Percentiles rank a stretch among this genome's conserved stretches.
Conservation (phyloP, 108 stramenopile species). For the Skeletonema costatum region DNA sequence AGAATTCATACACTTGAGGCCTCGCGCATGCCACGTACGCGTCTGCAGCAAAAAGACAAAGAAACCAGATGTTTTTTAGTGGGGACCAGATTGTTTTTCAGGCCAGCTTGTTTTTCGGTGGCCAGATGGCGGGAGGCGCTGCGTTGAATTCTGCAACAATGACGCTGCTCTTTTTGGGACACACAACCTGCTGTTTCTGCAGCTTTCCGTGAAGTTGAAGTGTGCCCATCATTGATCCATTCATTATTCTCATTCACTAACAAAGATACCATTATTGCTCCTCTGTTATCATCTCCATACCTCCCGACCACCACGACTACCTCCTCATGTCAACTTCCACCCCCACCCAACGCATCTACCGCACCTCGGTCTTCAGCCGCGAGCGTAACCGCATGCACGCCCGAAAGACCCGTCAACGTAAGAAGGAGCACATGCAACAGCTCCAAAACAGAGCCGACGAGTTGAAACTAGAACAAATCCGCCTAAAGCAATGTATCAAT, state of each 20-base stretch:
- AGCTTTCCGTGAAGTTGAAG: background rate
- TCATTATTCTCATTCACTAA: background rate
- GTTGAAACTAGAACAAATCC: constrained; percentile 72
- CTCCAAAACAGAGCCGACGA: constrained; percentile 54
- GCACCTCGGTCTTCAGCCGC: constrained; percentile 47
- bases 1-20: background rate
- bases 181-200: background rate
- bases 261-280: background rate
- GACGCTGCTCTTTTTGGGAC: background rate
- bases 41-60: background rate
- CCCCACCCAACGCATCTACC: constrained; percentile 20
- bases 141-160: background rate
- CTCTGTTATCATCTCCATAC: background rate
- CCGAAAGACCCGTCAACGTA: constrained; percentile 74
- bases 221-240: background rate
- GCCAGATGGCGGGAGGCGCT: background rate
- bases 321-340: constrained; percentile 9
- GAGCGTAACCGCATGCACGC: constrained; percentile 86
- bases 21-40: constrained; percentile 1
- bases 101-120: background rate
- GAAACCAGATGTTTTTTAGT: background rate
- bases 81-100: background rate
- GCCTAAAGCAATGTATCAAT: constrained; percentile 80
- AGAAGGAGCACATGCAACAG: constrained; percentile 73
- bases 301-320: background rate